Evolutionary conservation across 257 asterid species (phyloP), one percentile per base, ranked within the genome.

Genomic region (Salvia splendens): DNA sequence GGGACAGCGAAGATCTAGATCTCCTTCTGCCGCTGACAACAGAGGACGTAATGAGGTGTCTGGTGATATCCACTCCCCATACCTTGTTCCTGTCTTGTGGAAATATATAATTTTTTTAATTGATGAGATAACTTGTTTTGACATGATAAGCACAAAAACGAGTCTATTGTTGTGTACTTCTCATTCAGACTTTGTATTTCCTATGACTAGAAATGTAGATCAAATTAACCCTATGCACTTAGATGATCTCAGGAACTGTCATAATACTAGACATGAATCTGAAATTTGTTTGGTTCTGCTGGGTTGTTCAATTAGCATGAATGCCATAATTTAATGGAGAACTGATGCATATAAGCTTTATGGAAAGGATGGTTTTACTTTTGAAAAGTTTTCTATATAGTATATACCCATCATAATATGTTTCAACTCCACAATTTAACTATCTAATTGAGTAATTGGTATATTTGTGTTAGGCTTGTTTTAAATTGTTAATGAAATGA

Each of bases 11-110:
- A 82, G 92, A 82, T 89, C 98, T 17, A 81, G 84, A 71, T 92
- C 98, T 9, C 97, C 96, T 64, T 41, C 68, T 67, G 70, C 67
- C 60, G 81, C 82, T 57, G 87, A 80, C 69, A 77, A 75, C 45
- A 79, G 95, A 80, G 81, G 81, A 61, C 94, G 67, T 73, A 79
- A 87, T 75, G 91, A 91, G 99, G 99, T 94, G 84, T 83, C 91
- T 82, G 89, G 87, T 88, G 92, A 88, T 83, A 88, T 82, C 80
- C 84, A 71, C 71, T 69, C 78, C 72, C 82, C 72, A 59, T 75
- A 55, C 67, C 41, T 57, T 35, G 28, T 72, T 72, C 61, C 46
- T 71, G 42, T 59, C 9, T 70, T 48, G 35, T 28, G 50, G 8
- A 24, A 24, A 24, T 24, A 24, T 24, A 1, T 52, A 24, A 24